Percentiles rank a stretch among this genome's conserved stretches.
Conservation (phyloP, 2,329 filamentous ascomycete genomes). For the Corniculantispora saksenae region DNA sequence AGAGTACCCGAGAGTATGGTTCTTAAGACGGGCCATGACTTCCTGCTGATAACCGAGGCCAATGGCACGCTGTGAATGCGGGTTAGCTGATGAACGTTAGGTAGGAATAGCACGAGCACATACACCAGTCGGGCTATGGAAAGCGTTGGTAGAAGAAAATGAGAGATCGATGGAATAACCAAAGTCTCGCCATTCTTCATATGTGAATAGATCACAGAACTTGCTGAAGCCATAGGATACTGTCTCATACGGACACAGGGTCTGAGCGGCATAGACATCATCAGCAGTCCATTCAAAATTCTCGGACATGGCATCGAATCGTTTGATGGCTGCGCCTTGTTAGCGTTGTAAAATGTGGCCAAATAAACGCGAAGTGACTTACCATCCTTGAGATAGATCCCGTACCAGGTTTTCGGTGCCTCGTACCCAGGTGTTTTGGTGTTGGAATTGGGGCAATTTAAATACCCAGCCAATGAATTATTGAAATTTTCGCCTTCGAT, state of each 20-base stretch:
- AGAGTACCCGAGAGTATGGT: slow-evolving; percentile 62
- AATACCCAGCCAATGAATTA: slow-evolving; percentile 69
- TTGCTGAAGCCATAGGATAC: slow-evolving; percentile 73
- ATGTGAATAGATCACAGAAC: slow-evolving; percentile 75
- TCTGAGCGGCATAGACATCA: slow-evolving; percentile 69
- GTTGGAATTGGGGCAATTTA: slow-evolving; percentile 64
- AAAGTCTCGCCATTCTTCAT: slow-evolving; percentile 71
- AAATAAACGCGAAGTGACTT: slow-evolving; percentile 15
- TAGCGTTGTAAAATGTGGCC: not conserved
- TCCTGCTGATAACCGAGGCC: slow-evolving; percentile 75
- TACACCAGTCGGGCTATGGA: slow-evolving; percentile 64
- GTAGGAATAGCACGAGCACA: slow-evolving; percentile 25
- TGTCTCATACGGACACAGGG: slow-evolving; percentile 75
- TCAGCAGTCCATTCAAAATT: slow-evolving; percentile 63
- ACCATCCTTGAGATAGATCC: slow-evolving; percentile 64
- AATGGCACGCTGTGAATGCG: slow-evolving; percentile 56
- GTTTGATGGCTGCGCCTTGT: slow-evolving; percentile 50
- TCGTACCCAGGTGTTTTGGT: slow-evolving; percentile 52
- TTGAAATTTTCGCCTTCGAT: slow-evolving; percentile 67
- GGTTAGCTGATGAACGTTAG: not conserved
- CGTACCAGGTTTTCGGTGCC: slow-evolving; percentile 60
- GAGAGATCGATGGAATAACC: slow-evolving; percentile 69
- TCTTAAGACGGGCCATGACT: slow-evolving; percentile 67
- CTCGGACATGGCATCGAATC: slow-evolving; percentile 57
- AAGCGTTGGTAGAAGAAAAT: slow-evolving; percentile 63